Evolutionary conservation across 129 eudicot genomes (phyloP).

Genomic region (Centella asiatica): DNA sequence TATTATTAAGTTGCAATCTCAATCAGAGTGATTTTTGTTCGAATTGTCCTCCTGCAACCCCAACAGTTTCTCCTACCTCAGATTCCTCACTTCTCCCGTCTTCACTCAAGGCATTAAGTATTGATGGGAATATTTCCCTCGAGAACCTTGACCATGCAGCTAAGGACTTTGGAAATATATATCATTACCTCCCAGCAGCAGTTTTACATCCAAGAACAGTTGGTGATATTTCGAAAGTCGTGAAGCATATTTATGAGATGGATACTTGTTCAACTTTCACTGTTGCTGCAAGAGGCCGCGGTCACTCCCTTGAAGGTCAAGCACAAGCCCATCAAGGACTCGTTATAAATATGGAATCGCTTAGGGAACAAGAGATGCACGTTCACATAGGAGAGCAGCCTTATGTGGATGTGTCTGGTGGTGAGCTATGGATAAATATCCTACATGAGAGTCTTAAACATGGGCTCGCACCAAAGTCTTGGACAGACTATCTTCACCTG

Average conservation of each 20-base stretch:
- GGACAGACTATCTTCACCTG: constrained; percentile 55
- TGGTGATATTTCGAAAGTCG: constrained; percentile 50
- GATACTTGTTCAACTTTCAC: constrained; percentile 59
- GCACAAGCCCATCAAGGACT: constrained; percentile 72
- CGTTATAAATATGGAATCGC: constrained; percentile 73
- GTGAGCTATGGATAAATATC: constrained; percentile 51
- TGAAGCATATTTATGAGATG: constrained; percentile 54
- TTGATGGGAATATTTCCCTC: constrained; percentile 50
- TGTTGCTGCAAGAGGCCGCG: constrained; percentile 82
- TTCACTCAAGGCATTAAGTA: constrained; percentile 19
- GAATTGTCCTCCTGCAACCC: constrained; percentile 34
- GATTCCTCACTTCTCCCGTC: constrained; percentile 30
- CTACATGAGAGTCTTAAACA: constrained; percentile 24
- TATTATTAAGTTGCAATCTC: constrained; percentile 40
- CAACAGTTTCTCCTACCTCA: constrained; percentile 26
- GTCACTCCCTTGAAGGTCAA: constrained; percentile 96
- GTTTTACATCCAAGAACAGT: constrained; percentile 78
- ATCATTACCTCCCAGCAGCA: constrained; percentile 64
- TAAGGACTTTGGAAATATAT: constrained; percentile 79
- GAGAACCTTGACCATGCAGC: constrained; percentile 56
- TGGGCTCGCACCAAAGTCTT: constrained; percentile 46
- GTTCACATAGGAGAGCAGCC: constrained; percentile 45
- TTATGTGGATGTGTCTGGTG: constrained; percentile 82
- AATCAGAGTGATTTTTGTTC: constrained; percentile 35
- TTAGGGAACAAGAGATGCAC: constrained; percentile 42